Evolutionary conservation across 73 alveolate species (phyloP), one percentile per base, ranked within the genome.

Genomic region (Paramecium pentaurelia): DNA sequence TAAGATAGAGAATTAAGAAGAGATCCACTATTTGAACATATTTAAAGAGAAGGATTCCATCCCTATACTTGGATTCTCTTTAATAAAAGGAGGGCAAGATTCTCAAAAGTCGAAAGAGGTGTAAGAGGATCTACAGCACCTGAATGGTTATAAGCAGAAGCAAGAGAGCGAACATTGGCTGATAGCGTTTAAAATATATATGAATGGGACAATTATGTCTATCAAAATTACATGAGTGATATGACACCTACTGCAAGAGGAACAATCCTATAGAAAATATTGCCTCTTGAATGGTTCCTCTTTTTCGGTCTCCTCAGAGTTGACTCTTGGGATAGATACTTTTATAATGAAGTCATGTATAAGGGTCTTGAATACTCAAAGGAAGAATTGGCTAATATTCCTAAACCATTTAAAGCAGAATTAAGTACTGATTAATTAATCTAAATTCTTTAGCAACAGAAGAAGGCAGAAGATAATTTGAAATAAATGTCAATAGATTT

Each of bases 161-260:
- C 94, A 25, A 60, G 84, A 44, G 75, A 89, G 77, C 77, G 94
- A 37, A 49, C 75, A 44, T 64, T 89, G 73, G 86, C 94, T 49
- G 94, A 89, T 60, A 54, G 92, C 40, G 94, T 64, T 16, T 84
- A 71, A 47, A 68, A 45, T 32, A 89, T 45, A 42, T 40, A 71
- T 44, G 88, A 89, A 59, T 89, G 94, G 94, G 94, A 89, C 22
- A 89, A 89, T 47, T 89, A 71, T 68, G 70, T 71, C 60, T 89
- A 89, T 36, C 44, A 83, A 44, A 83, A 89, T 25, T 89, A 89
- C 18, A 68, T 89, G 92, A 71, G 92, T 47, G 94, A 89, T 51
- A 89, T 89, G 92, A 89, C 94, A 36, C 94, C 94, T 27, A 89
- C 88, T 28, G 92, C 92, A 71, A 89, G 94, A 89, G 71, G 92